These are phyloP conservation scores for Metschnikowia orientalis DNA, from an alignment of 805 yeast genomes.

Conservation along the genomic window DNA sequence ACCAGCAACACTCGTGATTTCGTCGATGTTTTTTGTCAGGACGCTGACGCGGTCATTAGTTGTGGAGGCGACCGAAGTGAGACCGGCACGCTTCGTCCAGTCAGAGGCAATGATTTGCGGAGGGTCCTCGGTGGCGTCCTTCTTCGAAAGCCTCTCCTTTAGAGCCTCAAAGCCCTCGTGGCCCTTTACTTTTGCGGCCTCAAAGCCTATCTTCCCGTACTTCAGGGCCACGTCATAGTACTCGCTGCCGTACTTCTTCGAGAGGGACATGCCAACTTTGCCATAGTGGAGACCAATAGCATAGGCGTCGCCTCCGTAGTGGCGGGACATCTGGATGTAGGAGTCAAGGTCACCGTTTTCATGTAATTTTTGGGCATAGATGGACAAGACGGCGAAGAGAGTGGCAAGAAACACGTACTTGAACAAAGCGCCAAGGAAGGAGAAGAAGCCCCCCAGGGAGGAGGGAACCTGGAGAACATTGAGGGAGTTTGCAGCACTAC, in stretches of 20 bases:
- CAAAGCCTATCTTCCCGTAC: slow-evolving; percentile 21
- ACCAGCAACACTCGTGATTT: slow-evolving; percentile 7
- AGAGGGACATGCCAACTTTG: slow-evolving; percentile 10
- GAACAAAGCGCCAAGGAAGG: slow-evolving; percentile 33
- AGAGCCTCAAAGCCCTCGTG: slow-evolving; percentile 19
- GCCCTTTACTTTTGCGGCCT: slow-evolving; percentile 14
- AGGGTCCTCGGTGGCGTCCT: slow-evolving; percentile 20
- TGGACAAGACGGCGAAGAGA: slow-evolving; percentile 28
- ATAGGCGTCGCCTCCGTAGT: slow-evolving; percentile 17
- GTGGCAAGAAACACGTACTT: slow-evolving; percentile 30
- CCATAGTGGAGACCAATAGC: slow-evolving; percentile 12
- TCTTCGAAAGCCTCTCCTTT: slow-evolving; percentile 27
- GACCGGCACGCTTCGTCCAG: slow-evolving; percentile 4
- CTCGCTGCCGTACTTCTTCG: slow-evolving; percentile 19
- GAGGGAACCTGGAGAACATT: slow-evolving; percentile 37
- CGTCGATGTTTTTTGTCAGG: slow-evolving; percentile 11
- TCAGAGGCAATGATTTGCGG: slow-evolving; percentile 1
- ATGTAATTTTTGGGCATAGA: slow-evolving; percentile 31
- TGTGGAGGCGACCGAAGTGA: slow-evolving; percentile 7
- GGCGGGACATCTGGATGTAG: slow-evolving; percentile 17
- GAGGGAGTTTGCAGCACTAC: slow-evolving; percentile 73
- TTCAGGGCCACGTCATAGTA: slow-evolving; percentile 19
- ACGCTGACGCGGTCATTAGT: slow-evolving; percentile 9
- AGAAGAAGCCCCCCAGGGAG: slow-evolving; percentile 19
- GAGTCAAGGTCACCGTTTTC: slow-evolving; percentile 34